Evolutionary conservation across 73 alveolate genomes (phyloP), one percentile per base, ranked within the genome.

Genomic region (Durusdinium trenchii): DNA sequence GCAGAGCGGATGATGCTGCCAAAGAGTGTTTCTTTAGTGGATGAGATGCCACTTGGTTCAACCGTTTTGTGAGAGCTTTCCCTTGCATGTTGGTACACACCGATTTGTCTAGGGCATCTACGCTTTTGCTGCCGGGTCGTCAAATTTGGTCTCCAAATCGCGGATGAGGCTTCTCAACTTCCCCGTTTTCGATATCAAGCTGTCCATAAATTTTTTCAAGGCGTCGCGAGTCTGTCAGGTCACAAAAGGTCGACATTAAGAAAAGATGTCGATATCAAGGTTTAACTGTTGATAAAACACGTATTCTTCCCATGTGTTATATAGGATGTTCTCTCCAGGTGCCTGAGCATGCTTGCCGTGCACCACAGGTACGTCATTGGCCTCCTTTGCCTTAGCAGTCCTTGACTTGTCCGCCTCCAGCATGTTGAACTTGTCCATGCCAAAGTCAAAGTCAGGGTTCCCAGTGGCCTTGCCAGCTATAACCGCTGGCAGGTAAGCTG

Each of bases 91-190:
- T n/a, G n/a, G n/a, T n/a, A n/a, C n/a, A n/a, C n/a, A n/a, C n/a
- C n/a, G n/a, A n/a, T n/a, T 40, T 6, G 76, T 35, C 90, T 79
- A 48, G 67, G 90, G 52, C 47, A 32, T 47, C 47, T 3, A 48
- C 90, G 90, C 3, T 6, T 0, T 3, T 7, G 93, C 93, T 50
- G 93, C 93, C n/a, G 61, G 42, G 42, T 83, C 93, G 18, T 83
- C 93, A 30, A 6, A 83, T 35, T 51, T 48, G 32, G n/a, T 36
- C n/a, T 50, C 73, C 52, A 83, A 16, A 7, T 83, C 93, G 16
- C 93, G 69, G 26, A 83, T 36, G 16, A 83, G n/a, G 35, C 52
- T n/a, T 83, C 93, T 9, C 48, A 83, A 28, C 36, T 83, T 83
- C 32, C 93, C 93, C 1, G 93, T 83, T 18, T 51, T 48, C 28